phyloP scores from a whole-genome alignment of 1,284 basidiomycete genomes.

The Microbotryum violaceum region DNA sequence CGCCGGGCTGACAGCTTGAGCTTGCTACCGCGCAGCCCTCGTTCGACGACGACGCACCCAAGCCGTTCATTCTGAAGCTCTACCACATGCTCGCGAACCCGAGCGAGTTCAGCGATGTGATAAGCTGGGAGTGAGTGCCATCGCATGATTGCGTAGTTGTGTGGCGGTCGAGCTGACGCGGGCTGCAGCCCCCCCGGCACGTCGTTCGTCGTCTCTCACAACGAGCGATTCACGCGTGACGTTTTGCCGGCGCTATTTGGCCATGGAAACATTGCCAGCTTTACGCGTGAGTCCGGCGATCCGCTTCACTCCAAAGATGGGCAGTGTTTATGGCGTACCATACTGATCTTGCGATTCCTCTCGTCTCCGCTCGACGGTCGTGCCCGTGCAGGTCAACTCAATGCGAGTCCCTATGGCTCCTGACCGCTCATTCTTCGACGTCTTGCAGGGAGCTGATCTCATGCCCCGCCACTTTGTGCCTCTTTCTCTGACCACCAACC shows the following conservation, averaged over 20 bases:
- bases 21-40: too few relatives aligned
- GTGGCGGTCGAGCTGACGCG: neutral
- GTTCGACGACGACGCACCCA: neutral
- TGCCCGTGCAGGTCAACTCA: constrained; percentile 16
- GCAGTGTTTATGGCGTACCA: too few relatives aligned
- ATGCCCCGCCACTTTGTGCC: neutral
- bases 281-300: constrained; percentile 15
- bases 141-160: neutral
- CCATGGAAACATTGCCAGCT: constrained; percentile 16
- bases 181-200: constrained; percentile 1
- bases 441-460: neutral
- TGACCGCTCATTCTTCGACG: neutral
- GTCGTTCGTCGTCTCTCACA: constrained; percentile 19
- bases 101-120: constrained; percentile 10
- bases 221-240: constrained; percentile 4
- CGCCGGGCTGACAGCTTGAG: too few relatives aligned
- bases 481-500: too few relatives aligned
- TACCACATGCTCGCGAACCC: constrained; percentile 12
- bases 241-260: constrained; percentile 16
- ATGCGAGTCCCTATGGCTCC: constrained; percentile 4
- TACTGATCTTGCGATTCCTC: neutral
- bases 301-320: too few relatives aligned
- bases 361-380: too few relatives aligned
- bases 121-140: constrained; percentile 21
- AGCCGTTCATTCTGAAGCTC: constrained; percentile 27